These are phyloP conservation scores for Platanthera guangdongensis DNA, from an alignment of 106 monocot species.

Conservation along the genomic window DNA sequence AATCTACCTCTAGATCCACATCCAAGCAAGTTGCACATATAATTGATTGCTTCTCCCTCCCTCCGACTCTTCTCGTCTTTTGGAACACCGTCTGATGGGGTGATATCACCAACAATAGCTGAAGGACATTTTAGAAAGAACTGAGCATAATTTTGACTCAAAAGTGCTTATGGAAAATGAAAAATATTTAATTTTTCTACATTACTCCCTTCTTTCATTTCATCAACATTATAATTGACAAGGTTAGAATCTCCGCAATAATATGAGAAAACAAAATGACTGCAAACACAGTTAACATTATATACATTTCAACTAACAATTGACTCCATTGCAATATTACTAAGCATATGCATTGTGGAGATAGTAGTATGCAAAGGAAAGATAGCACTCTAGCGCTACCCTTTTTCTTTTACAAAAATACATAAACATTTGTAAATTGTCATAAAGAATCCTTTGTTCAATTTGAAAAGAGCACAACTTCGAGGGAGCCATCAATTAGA, in stretches of 20 bases:
- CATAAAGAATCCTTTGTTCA: neutral
- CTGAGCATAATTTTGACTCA: neutral
- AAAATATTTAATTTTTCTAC: neutral
- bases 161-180: neutral
- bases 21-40: constrained; percentile 90
- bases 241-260: neutral
- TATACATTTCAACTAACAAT: neutral
- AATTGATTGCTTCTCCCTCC: constrained; percentile 75
- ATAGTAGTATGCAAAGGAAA: neutral
- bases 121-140: neutral
- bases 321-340: neutral
- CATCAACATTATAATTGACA: neutral
- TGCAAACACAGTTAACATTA: neutral
- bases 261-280: neutral
- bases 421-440: neutral
- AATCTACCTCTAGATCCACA: constrained; percentile 68
- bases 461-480: neutral
- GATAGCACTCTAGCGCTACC: neutral
- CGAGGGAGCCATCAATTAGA: neutral
- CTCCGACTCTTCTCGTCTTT: constrained; percentile 82
- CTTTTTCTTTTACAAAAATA: neutral
- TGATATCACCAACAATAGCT: constrained; percentile 98
- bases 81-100: constrained; percentile 78
- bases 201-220: neutral
- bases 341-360: neutral